phyloP scores from a whole-genome alignment of 2,329 filamentous ascomycete genomes.

The Raffaelea deltoideospora region DNA sequence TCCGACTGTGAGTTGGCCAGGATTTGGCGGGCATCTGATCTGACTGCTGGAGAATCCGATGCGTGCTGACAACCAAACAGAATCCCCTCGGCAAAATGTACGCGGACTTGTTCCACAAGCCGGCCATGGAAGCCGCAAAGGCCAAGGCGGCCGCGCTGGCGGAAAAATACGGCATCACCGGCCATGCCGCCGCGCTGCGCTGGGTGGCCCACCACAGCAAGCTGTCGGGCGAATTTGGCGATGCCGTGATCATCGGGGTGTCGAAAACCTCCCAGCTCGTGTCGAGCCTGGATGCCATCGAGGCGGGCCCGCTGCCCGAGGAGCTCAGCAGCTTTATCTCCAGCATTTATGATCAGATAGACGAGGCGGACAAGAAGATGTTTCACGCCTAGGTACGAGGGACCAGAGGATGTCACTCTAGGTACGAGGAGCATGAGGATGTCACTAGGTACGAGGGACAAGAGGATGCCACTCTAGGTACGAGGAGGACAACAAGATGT shows the following conservation, averaged over 20 bases:
- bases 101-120: conserved; percentile 13
- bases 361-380: conserved; percentile 2
- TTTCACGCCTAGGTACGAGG: background rate
- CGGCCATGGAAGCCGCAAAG: conserved; percentile 13
- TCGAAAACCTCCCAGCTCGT: conserved; percentile 19
- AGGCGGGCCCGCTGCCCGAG: conserved; percentile 22
- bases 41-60: no score
- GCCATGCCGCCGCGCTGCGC: conserved; percentile 23
- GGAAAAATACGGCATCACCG: conserved; percentile 19
- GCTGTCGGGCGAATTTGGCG: conserved; percentile 17
- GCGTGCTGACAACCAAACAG: background rate
- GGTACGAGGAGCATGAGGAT: background rate
- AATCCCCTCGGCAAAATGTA: conserved; percentile 13
- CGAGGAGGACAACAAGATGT: no score
- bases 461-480: no score
- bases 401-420: background rate
- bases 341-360: background rate
- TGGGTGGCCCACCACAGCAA: conserved; percentile 23
- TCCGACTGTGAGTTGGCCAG: conserved; percentile 10
- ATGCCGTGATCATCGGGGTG: conserved; percentile 19
- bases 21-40: no score
- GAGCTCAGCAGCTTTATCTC: conserved; percentile 13
- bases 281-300: conserved; percentile 19
- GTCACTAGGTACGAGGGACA: no score
- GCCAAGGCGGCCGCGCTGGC: conserved; percentile 14